Percentiles rank a stretch among this genome's conserved stretches.
Evolutionary conservation across 495 filamentous ascomycete species (phyloP).

Genomic region (Talaromyces thailandensis): DNA sequence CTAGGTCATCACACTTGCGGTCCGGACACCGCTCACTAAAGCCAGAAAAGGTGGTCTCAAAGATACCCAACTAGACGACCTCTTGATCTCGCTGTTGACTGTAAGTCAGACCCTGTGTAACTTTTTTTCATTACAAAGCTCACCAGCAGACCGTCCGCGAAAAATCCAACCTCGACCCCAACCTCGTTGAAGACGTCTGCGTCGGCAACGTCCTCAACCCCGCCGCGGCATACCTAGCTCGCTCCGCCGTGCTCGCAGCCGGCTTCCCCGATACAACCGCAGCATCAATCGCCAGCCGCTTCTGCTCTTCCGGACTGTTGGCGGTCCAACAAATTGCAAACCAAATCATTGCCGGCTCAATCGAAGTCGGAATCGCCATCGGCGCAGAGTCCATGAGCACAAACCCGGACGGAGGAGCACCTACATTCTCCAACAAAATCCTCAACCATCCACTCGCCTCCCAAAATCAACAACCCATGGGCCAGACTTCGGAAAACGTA

Average conservation of each 20-base stretch:
- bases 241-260: constrained; percentile 79
- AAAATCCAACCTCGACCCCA: constrained; percentile 70
- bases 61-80: constrained; percentile 76
- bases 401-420: constrained; percentile 59
- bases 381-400: constrained; percentile 84
- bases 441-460: constrained; percentile 58
- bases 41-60: constrained; percentile 81
- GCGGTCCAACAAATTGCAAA: constrained; percentile 89
- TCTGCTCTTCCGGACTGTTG: constrained; percentile 92
- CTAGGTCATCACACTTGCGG: constrained; percentile 73
- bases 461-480: constrained; percentile 90
- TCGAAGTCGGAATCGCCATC: constrained; percentile 79
- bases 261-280: constrained; percentile 83
- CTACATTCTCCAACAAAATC: constrained; percentile 67
- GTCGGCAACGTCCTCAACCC: constrained; percentile 68
- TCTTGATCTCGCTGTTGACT: constrained; percentile 70
- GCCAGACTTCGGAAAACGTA: constrained; percentile 93
- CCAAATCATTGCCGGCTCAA: constrained; percentile 70
- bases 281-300: constrained; percentile 76
- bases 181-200: constrained; percentile 83
- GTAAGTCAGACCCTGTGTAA: no score
- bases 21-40: constrained; percentile 73
- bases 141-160: constrained; percentile 43
- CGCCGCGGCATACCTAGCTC: constrained; percentile 68
- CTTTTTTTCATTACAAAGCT: no score